These are phyloP conservation scores for Oxytropis ochrocephala DNA, from an alignment of 306 rosid species.

Conservation along the genomic window DNA sequence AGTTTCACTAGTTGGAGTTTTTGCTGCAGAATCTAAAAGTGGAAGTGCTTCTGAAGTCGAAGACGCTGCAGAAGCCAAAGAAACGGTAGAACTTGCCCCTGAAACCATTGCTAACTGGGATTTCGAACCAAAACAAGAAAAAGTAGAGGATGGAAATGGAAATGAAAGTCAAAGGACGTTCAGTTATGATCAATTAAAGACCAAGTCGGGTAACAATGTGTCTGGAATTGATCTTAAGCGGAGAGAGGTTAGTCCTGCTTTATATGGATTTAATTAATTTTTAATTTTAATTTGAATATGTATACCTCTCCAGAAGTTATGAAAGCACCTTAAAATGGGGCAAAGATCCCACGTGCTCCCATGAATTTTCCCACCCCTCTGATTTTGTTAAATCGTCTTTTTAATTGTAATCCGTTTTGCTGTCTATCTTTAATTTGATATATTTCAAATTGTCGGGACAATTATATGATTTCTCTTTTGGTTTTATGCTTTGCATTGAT, in stretches of 20 bases:
- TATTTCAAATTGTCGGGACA: neutral
- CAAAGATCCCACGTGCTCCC: neutral
- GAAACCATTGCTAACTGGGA: constrained; percentile 33
- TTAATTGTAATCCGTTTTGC: neutral
- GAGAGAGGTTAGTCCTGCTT: constrained; percentile 64
- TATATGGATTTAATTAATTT: neutral
- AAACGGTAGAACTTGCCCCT: constrained; percentile 39
- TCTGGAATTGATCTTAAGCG: constrained; percentile 66
- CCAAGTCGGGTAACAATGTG: constrained; percentile 46
- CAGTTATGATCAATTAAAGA: constrained; percentile 72
- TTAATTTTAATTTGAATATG: neutral
- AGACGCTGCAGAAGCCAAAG: constrained; percentile 58
- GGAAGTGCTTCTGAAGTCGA: constrained; percentile 45
- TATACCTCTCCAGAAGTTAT: neutral
- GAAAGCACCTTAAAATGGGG: neutral
- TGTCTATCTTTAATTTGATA: neutral
- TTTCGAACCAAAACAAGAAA: constrained; percentile 51
- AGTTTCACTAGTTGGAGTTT: constrained; percentile 15
- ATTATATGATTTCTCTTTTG: neutral
- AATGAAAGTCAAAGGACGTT: constrained; percentile 30
- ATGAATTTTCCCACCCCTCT: neutral
- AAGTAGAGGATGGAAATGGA: constrained; percentile 28
- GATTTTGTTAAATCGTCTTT: neutral
- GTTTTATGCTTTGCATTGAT: neutral
- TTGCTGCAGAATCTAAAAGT: constrained; percentile 37